Evolutionary conservation across 1,284 basidiomycete species (phyloP), one percentile per base, ranked within the genome.

Genomic region (Psilocybe mexicana): DNA sequence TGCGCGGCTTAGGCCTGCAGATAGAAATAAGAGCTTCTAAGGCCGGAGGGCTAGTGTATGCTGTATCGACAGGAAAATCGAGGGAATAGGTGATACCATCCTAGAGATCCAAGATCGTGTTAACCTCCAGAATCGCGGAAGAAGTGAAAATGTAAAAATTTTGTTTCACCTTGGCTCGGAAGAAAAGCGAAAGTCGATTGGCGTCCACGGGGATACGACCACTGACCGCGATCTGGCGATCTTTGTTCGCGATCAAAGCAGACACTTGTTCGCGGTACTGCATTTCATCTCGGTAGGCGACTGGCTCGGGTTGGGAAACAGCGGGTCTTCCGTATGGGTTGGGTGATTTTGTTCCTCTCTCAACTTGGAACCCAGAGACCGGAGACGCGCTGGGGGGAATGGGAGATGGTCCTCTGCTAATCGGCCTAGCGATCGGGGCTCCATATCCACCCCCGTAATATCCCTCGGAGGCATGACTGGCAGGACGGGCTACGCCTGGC

Each of bases 1-100:
- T 79, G 65, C 87, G 83, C 6, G 86, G 86, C 65, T 81, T 77
- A 69, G 86, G 86, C 65, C 81, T 77, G 71, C 88, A 92, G n/a
- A 88, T 80, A 11, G 84, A 84, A 62, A 91, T 83, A 67, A 92
- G 80, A 50, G 90, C 87, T 65, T 92, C 89, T 57, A 92, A 80
- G n/a, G 88, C 84, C 3, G 89, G 88, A 25, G 90, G 90, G 18
- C 86, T 81, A 68, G 84, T 85, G 63, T 86, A 84, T 63, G 87
- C 85, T 52, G 89, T 80, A 66, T 92, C 88, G 63, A 92, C 84
- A 3, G 90, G 90, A 67, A 92, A 92, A 69, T 91, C 88, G 26
- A 92, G 77, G 4, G 89, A 86, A 68, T 92, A 88, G 0, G 87
- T 87, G 58, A 90, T 87, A 30, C 86, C 88, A 63, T 85, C 86